Evolutionary conservation across 352 stramenopile genomes (phyloP), one percentile per base, ranked within the genome.

Genomic region (Aphanomyces cochlioides): DNA sequence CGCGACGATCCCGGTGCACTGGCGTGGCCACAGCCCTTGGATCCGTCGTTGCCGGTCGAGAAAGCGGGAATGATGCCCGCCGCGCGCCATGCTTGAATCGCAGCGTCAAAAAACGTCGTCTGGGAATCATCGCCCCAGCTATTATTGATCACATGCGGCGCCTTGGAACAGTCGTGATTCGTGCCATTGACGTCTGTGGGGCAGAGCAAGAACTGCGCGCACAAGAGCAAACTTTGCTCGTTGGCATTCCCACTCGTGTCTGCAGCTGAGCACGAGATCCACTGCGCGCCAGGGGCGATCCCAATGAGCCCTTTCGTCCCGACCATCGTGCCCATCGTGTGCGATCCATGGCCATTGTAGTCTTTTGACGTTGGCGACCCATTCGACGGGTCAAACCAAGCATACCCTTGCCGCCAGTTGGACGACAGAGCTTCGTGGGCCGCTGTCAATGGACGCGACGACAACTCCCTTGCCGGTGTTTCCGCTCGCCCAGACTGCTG

Each of bases 161-260:
- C 73, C 70, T 88, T 87, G 4, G 75, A 78, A 67, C 79, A 90
- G 74, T 89, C 81, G 6, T 56, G 59, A n/a, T 80, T 75, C 2
- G 34, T 67, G 3, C 84, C 84, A 47, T 79, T 75, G 3, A 78
- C 56, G 8, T 70, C 79, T 7, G 84, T 87, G 1, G 84, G 84
- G 40, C 84, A 91, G 60, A 83, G 50, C 82, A 91, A 88, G 64
- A 88, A 90, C 72, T 90, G 78, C 57, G 84, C 80, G 57, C 82
- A 90, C 8, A 72, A 75, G 12, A 87, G 56, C 28, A 90, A 45
- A 57, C 85, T 78, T 8, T 80, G 77, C 41, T 74, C 72, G 21
- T 75, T 76, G 74, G 80, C 88, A 5, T 75, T 78, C 4, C 75
- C 69, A 7, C 73, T 64, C 21, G 77, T 72, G 48, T 7, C 36